Conservation (phyloP, 2,329 filamentous ascomycete species). For the Cercospora zeina region DNA sequence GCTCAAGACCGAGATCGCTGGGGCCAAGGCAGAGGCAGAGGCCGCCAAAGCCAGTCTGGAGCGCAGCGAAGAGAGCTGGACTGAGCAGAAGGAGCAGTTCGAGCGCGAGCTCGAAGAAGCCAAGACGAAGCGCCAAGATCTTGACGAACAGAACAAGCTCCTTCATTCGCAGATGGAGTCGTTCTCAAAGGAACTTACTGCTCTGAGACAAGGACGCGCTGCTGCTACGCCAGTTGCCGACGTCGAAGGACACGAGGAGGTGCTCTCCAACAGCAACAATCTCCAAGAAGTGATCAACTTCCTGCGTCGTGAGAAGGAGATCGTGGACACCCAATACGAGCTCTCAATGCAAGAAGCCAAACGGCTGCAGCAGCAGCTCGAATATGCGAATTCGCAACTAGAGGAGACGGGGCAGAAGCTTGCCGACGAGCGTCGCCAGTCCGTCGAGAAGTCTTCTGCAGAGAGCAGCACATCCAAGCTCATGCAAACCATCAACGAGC, state of each 20-base stretch:
- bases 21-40: constrained; percentile 77
- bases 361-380: constrained; percentile 83
- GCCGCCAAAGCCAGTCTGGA: constrained; percentile 75
- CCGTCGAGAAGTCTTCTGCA: constrained; percentile 70
- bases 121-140: constrained; percentile 75
- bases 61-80: constrained; percentile 85
- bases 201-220: constrained; percentile 73
- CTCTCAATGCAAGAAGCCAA: constrained; percentile 85
- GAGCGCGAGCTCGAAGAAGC: constrained; percentile 82
- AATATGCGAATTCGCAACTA: constrained; percentile 81
- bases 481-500: constrained; percentile 90
- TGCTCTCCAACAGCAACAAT: constrained; percentile 55
- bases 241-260: constrained; percentile 36
- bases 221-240: constrained; percentile 56
- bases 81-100: constrained; percentile 74
- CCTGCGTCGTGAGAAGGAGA: constrained; percentile 92
- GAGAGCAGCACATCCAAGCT: constrained; percentile 83
- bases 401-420: constrained; percentile 87
- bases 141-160: constrained; percentile 84
- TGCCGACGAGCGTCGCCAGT: constrained; percentile 78
- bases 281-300: constrained; percentile 90
- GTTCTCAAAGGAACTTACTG: constrained; percentile 71
- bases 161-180: constrained; percentile 86
- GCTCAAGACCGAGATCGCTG: constrained; percentile 74
- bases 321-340: constrained; percentile 93